Conservation (phyloP, 257 asterid species). For the Vinca minor region DNA sequence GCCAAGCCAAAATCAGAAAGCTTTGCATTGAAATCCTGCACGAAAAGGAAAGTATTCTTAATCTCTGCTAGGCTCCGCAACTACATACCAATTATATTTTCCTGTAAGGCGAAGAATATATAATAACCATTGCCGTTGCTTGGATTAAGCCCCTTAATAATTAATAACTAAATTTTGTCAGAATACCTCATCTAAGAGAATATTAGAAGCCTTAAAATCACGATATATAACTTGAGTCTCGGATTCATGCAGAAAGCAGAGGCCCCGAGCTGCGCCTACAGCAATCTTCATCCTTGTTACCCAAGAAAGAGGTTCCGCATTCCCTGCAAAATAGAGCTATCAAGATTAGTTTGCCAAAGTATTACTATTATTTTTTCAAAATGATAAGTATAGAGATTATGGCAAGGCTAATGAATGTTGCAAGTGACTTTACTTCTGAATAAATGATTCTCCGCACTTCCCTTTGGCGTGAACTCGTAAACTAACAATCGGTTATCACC, state of each 20-base stretch:
- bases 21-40: conserved; percentile 34
- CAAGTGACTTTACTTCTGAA: conserved; percentile 23
- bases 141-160: not conserved
- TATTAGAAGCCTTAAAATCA: conserved; percentile 40
- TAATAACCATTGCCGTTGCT: not conserved
- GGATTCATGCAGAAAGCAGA: conserved; percentile 28
- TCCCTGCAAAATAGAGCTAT: conserved; percentile 18
- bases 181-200: conserved; percentile 32
- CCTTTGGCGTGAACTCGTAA: conserved; percentile 37
- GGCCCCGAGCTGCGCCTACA: conserved; percentile 37
- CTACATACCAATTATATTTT: not conserved
- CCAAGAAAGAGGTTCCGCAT: conserved; percentile 27
- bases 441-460: conserved; percentile 34
- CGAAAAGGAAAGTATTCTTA: not conserved
- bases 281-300: conserved; percentile 37
- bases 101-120: not conserved
- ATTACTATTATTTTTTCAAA: not conserved
- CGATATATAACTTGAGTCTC: conserved; percentile 38
- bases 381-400: not conserved
- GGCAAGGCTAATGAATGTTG: not conserved
- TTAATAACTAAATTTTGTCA: not conserved
- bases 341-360: not conserved
- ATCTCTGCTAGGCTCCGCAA: not conserved
- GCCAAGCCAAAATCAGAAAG: conserved; percentile 39
- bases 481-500: conserved; percentile 34